Evolutionary conservation across 2,329 filamentous ascomycete genomes (phyloP), one percentile per base, ranked within the genome.

Genomic region (Claviceps pazoutovae): DNA sequence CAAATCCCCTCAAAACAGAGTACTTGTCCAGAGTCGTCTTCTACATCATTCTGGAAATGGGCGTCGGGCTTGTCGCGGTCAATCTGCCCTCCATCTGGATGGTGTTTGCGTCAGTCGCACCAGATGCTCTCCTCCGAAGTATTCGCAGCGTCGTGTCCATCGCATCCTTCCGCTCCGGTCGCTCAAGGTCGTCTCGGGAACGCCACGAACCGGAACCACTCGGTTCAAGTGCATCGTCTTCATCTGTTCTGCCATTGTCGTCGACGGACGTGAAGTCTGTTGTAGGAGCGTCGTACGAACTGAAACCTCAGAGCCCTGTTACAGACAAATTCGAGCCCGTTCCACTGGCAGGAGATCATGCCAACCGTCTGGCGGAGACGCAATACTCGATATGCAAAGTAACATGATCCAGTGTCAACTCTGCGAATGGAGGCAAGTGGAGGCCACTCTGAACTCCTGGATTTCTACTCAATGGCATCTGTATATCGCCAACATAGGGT

Each of bases 41-140:
- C 48, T 56, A 46, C 30, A 37, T 43, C 2, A 51, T 46, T 26
- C 38, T 56, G 9, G 53, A 54, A 38, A 54, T 50, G 19, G 55
- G 55, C 13, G 46, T 55, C 16, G 50, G 46, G 2, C 41, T 55
- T 6, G 48, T 54, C 13, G 55, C 55, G 17, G 38, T 55, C 30
- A 53, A 53, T 26, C 43, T 56, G 7, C 55, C 55, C 13, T 56
- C 55, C n/a, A 44, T 53, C 21, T 55, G 53, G 51, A 34, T 56
- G 19, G 51, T 53, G 13, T 54, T 56, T 21, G 48, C 41, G 6
- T 49, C 50, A 9, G 23, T 54, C 4, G 48, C 50, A 5, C 55
- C 55, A 11, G 55, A 56, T 30, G 50, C 50, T 23, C n/a, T 55
- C n/a, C 39, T 53, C 23, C 53, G 50, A 23, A 55, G 53, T 34